These are phyloP conservation scores for Penicillium verhagenii DNA, from an alignment of 495 filamentous ascomycete genomes.

Conservation along the genomic window DNA sequence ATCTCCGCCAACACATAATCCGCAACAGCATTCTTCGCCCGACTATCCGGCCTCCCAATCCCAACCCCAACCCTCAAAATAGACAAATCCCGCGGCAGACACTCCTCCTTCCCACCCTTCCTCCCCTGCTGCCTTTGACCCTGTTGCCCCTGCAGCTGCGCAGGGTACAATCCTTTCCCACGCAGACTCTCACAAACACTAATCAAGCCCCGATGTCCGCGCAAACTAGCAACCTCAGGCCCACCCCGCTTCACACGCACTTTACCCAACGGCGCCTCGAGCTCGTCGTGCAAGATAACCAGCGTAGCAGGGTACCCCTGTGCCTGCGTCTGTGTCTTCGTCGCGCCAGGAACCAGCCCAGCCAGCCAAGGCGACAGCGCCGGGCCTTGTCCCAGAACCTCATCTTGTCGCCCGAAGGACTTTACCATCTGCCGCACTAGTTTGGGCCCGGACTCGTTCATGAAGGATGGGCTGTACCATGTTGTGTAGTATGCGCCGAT, in stretches of 20 bases:
- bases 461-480: slow-evolving; percentile 65
- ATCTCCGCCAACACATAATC: slow-evolving; percentile 70
- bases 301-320: slow-evolving; percentile 39
- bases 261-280: slow-evolving; percentile 67
- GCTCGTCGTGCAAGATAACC: slow-evolving; percentile 80
- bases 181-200: slow-evolving; percentile 55
- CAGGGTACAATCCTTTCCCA: slow-evolving; percentile 31
- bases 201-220: slow-evolving; percentile 80
- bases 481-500: slow-evolving; percentile 55
- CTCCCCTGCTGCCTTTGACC: not conserved
- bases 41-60: slow-evolving; percentile 64
- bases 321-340: no score
- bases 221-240: slow-evolving; percentile 48
- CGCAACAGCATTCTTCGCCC: slow-evolving; percentile 56
- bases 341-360: not conserved
- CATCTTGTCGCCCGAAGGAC: slow-evolving; percentile 49
- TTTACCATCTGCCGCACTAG: slow-evolving; percentile 37
- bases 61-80: slow-evolving; percentile 63
- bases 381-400: not conserved
- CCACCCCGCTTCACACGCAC: slow-evolving; percentile 59
- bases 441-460: slow-evolving; percentile 69
- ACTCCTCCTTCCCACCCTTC: not conserved
- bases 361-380: not conserved
- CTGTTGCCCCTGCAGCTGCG: no score
- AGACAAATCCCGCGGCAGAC: slow-evolving; percentile 24